These are phyloP conservation scores for Saccharomycopsis microspora DNA, from an alignment of 805 yeast species.

Conservation along the genomic window DNA sequence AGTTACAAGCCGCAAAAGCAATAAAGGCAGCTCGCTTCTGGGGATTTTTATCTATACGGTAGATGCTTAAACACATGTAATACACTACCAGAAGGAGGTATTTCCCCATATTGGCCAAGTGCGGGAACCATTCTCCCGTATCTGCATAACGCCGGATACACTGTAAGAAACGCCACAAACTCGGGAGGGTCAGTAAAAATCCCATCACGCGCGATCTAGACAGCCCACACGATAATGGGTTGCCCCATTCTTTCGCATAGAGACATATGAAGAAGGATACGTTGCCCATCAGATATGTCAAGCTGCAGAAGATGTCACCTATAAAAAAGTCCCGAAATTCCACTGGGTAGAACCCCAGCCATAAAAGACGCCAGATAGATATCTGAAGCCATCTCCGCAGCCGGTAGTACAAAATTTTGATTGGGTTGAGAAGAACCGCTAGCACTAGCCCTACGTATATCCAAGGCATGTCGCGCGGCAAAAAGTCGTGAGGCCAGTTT, in stretches of 20 bases:
- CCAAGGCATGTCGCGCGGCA: slow-evolving; percentile 75
- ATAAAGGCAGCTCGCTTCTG: slow-evolving; percentile 50
- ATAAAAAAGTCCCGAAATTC: slow-evolving; percentile 90
- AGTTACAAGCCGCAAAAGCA: slow-evolving; percentile 61
- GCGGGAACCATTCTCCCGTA: slow-evolving; percentile 95
- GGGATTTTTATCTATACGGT: slow-evolving; percentile 49
- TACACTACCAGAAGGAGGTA: slow-evolving; percentile 58
- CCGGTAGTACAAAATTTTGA: slow-evolving; percentile 40
- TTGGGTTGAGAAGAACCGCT: slow-evolving; percentile 47
- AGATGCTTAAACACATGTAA: slow-evolving; percentile 63
- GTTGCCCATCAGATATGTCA: slow-evolving; percentile 82
- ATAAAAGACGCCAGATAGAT: slow-evolving; percentile 57
- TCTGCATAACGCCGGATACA: slow-evolving; percentile 87
- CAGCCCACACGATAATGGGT: slow-evolving; percentile 51
- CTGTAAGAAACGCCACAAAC: slow-evolving; percentile 83
- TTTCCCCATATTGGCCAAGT: slow-evolving; percentile 78
- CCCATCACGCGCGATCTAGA: slow-evolving; percentile 70
- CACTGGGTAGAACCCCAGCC: slow-evolving; percentile 87
- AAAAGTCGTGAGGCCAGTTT: slow-evolving; percentile 18
- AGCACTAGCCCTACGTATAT: slow-evolving; percentile 48
- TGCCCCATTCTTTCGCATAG: slow-evolving; percentile 52
- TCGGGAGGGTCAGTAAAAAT: slow-evolving; percentile 73
- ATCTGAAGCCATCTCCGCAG: slow-evolving; percentile 71
- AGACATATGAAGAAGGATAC: slow-evolving; percentile 78
- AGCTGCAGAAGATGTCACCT: slow-evolving; percentile 84